A percentile compares a stretch with the other conserved stretches of the same genome.
phyloP scores from a whole-genome alignment of 1,284 basidiomycete species.

The Malassezia psittaci region DNA sequence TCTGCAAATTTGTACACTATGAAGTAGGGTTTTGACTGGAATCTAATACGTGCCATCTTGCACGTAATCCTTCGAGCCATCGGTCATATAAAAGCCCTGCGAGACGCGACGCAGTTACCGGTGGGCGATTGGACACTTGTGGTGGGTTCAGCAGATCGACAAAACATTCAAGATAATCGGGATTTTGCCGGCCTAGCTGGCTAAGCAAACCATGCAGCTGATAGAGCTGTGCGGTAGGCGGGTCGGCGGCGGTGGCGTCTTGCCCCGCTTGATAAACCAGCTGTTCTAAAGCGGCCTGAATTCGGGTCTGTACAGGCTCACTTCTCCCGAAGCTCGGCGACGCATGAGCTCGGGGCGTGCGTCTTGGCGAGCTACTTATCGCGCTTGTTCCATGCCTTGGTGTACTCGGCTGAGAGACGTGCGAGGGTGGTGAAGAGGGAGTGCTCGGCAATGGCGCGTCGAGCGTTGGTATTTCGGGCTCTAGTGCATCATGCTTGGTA shows the following conservation, averaged over 20 bases:
- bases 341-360: background rate
- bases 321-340: background rate
- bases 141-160: constrained; percentile 12
- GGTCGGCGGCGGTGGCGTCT: constrained; percentile 21
- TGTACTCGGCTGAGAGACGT: background rate
- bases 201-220: constrained; percentile 13
- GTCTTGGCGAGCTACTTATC: background rate
- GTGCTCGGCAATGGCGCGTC: background rate
- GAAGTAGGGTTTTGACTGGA: background rate
- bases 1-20: constrained; percentile 1
- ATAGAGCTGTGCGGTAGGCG: constrained; percentile 11
- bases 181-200: constrained; percentile 12
- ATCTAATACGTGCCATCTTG: constrained; percentile 27
- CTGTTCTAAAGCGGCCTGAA: constrained; percentile 13
- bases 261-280: constrained; percentile 16
- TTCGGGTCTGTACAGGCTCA: background rate
- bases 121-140: constrained; percentile 2
- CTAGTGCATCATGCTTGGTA: background rate
- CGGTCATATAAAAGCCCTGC: constrained; percentile 87
- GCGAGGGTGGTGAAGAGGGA: background rate
- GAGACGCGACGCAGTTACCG: constrained; percentile 56
- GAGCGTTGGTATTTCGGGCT: background rate
- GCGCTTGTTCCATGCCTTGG: background rate
- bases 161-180: constrained; percentile 9
- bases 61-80: constrained; percentile 72